These are phyloP conservation scores for Cornus controversa DNA, from an alignment of 148 eudicot species.

Conservation along the genomic window DNA sequence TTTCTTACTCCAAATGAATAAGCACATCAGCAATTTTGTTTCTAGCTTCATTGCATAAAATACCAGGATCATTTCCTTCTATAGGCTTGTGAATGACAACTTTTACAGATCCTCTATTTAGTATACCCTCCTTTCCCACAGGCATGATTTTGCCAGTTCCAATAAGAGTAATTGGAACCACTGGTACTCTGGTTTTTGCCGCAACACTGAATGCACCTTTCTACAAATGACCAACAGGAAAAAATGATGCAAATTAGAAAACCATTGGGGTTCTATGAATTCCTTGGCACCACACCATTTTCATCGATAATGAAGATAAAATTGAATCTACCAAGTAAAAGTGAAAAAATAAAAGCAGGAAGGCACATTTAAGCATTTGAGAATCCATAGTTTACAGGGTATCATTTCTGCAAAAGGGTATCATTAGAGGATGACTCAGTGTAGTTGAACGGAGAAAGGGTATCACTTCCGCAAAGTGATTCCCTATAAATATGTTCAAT, in stretches of 20 bases:
- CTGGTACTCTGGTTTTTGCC: slow-evolving; percentile 75
- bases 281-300: neutral
- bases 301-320: too few relatives aligned
- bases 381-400: too few relatives aligned
- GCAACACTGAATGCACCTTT: slow-evolving; percentile 98
- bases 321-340: neutral
- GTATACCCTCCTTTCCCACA: slow-evolving; percentile 60
- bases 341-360: too few relatives aligned
- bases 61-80: slow-evolving; percentile 59
- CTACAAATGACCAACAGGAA: slow-evolving; percentile 33
- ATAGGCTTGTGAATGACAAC: slow-evolving; percentile 69
- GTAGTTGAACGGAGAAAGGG: too few relatives aligned
- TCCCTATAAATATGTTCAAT: too few relatives aligned
- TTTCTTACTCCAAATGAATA: slow-evolving; percentile 35
- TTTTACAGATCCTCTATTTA: slow-evolving; percentile 73
- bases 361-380: too few relatives aligned
- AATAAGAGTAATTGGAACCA: slow-evolving; percentile 80
- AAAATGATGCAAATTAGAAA: neutral
- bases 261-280: neutral
- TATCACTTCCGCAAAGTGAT: too few relatives aligned
- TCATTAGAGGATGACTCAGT: too few relatives aligned
- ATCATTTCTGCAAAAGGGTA: too few relatives aligned
- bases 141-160: slow-evolving; percentile 98
- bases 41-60: slow-evolving; percentile 67
- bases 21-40: slow-evolving; percentile 59